phyloP scores from a whole-genome alignment of 192 early-diverging fungal species.

The Irineochytrium annulatum region DNA sequence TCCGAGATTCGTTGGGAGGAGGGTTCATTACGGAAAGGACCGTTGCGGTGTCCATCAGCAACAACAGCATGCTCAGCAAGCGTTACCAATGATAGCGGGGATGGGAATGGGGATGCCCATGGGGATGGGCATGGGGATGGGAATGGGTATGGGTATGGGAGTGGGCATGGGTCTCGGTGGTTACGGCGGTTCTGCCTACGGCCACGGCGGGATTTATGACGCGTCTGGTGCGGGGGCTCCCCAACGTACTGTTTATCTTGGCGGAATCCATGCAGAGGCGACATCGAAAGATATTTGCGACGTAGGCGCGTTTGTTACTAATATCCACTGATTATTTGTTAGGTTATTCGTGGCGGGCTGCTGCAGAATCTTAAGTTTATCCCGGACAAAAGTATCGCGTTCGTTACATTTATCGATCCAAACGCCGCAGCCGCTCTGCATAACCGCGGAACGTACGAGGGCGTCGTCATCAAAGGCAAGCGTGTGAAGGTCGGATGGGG shows the following conservation, averaged over 20 bases:
- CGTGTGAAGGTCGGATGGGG: slow-evolving; percentile 80
- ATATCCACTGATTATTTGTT: too few species aligned
- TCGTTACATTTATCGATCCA: slow-evolving; percentile 80
- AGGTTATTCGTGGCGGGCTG: slow-evolving; percentile 76
- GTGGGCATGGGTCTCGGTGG: neutral
- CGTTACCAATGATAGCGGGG: too few species aligned
- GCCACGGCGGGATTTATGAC: slow-evolving; percentile 7
- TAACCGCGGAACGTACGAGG: slow-evolving; percentile 52
- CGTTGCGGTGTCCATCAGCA: too few species aligned
- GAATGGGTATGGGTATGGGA: slow-evolving; percentile 4
- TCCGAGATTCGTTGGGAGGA: slow-evolving; percentile 49
- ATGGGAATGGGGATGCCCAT: neutral
- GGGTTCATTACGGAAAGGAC: slow-evolving; percentile 80
- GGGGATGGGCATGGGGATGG: neutral
- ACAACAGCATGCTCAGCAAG: too few species aligned
- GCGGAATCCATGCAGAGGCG: slow-evolving; percentile 70
- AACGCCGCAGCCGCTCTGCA: slow-evolving; percentile 58
- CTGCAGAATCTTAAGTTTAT: slow-evolving; percentile 71
- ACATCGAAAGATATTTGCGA: slow-evolving; percentile 82
- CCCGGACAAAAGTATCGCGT: slow-evolving; percentile 74
- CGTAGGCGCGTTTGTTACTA: slow-evolving; percentile 23
- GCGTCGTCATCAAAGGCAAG: slow-evolving; percentile 65
- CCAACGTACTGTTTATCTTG: slow-evolving; percentile 84
- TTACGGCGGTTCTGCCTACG: slow-evolving; percentile 37
- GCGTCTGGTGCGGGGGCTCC: too few species aligned